Conservation (phyloP, 1,139 yeast genomes). For the Blastobotrys persicus region DNA sequence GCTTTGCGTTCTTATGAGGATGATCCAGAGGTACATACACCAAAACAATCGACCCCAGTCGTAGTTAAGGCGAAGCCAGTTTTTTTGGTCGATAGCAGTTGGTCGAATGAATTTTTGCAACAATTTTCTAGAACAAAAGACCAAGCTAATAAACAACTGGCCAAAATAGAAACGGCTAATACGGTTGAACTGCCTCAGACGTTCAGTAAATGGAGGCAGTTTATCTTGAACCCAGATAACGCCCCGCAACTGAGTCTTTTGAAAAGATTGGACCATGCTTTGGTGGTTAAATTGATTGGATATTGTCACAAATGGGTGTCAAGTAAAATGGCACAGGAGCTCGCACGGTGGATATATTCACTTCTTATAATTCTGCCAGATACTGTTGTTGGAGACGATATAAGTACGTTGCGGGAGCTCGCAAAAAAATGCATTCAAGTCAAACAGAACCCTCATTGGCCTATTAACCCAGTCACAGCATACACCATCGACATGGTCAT, state of each 20-base stretch:
- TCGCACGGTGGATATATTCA: constrained; percentile 42
- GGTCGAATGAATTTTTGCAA: constrained; percentile 21
- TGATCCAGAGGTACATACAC: neutral
- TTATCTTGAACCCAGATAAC: constrained; percentile 16
- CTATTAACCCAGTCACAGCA: constrained; percentile 24
- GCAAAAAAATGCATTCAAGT: constrained; percentile 41
- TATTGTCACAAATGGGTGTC: constrained; percentile 33
- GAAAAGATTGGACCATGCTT: constrained; percentile 22
- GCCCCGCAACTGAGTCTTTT: constrained; percentile 18
- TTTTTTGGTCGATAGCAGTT: constrained; percentile 13
- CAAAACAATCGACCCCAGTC: neutral
- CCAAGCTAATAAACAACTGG: neutral
- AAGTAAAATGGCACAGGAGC: constrained; percentile 20
- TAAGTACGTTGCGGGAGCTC: constrained; percentile 41
- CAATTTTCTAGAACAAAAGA: constrained; percentile 19
- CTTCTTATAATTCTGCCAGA: constrained; percentile 41
- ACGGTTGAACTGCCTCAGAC: constrained; percentile 25
- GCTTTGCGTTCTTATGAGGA: constrained; percentile 14
- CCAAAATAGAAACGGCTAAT: neutral
- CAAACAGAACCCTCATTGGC: constrained; percentile 9
- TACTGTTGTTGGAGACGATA: constrained; percentile 38
- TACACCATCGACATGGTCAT: constrained; percentile 33
- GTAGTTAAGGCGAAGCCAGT: constrained; percentile 14
- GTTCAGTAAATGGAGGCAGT: constrained; percentile 27
- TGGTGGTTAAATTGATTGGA: constrained; percentile 26